Conservation (phyloP, 192 early-diverging fungal species). For the Entophlyctis luteolus region DNA sequence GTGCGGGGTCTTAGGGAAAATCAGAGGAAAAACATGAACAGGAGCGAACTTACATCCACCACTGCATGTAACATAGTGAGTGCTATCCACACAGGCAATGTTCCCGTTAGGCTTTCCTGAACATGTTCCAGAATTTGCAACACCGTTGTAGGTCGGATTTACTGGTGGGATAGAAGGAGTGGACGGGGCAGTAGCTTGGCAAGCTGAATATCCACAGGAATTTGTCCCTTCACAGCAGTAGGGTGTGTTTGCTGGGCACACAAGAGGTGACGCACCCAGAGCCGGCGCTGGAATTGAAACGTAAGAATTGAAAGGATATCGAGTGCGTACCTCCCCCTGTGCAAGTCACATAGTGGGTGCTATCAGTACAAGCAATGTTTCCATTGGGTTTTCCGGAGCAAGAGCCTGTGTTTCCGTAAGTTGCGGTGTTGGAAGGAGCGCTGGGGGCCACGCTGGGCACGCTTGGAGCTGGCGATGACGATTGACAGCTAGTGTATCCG, state of each 20-base stretch:
- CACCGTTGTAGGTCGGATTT: background rate
- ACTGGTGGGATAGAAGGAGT: background rate
- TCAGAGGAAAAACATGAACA: no score
- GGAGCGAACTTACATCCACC: background rate
- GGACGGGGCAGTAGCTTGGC: background rate
- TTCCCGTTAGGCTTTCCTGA: constrained; percentile 2
- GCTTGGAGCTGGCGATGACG: no score
- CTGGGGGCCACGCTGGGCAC: no score
- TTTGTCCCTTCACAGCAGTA: background rate
- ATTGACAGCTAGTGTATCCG: no score
- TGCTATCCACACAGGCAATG: constrained; percentile 6
- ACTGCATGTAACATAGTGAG: background rate
- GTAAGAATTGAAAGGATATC: no score
- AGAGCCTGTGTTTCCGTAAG: background rate
- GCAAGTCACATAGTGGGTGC: background rate
- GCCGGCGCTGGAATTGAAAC: no score
- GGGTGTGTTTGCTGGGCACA: no score
- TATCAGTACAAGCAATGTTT: background rate
- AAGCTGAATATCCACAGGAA: background rate
- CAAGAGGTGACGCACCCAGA: no score
- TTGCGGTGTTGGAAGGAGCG: background rate
- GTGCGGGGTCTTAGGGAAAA: no score
- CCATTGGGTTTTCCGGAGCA: constrained; percentile 2
- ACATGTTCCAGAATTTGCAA: constrained; percentile 1
- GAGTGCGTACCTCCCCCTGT: no score